Evolutionary conservation across 306 rosid genomes (phyloP).

Genomic region (Glycyrrhiza uralensis): DNA sequence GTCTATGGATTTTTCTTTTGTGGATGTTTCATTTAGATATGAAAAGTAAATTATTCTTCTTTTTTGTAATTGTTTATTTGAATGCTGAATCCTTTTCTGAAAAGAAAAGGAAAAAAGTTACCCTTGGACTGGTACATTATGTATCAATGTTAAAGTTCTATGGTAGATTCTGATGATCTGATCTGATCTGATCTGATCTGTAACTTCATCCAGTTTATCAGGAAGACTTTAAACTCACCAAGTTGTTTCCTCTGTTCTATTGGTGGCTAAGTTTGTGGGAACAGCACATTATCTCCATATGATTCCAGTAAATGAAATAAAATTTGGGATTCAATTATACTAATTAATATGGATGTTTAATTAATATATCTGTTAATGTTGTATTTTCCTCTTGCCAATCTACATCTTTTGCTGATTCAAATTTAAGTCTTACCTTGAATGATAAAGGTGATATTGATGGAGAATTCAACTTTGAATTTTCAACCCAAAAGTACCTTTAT

Average conservation of each 20-base stretch:
- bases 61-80: background rate
- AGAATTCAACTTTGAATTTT: slow-evolving; percentile 40
- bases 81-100: background rate
- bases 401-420: too few relatives aligned
- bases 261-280: slow-evolving; percentile 1
- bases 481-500: slow-evolving; percentile 52
- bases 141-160: slow-evolving; percentile 1
- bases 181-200: too few relatives aligned
- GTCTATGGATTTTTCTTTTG: background rate
- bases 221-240: background rate
- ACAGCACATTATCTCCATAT: background rate
- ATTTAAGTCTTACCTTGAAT: slow-evolving; percentile 41
- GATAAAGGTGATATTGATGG: slow-evolving; percentile 47
- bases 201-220: background rate
- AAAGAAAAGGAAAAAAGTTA: background rate
- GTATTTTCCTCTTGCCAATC: slow-evolving; percentile 39
- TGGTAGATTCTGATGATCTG: background rate
- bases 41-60: background rate
- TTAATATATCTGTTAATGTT: slow-evolving; percentile 7
- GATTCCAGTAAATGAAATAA: background rate
- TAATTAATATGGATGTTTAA: background rate
- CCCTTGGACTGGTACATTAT: background rate
- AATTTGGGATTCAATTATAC: background rate
- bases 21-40: slow-evolving; percentile 10
- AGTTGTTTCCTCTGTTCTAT: background rate